A percentile compares a stretch with the other conserved stretches of the same genome.
Evolutionary conservation across 2,329 filamentous ascomycete species (phyloP).

Genomic region (Trichoderma sp.): DNA sequence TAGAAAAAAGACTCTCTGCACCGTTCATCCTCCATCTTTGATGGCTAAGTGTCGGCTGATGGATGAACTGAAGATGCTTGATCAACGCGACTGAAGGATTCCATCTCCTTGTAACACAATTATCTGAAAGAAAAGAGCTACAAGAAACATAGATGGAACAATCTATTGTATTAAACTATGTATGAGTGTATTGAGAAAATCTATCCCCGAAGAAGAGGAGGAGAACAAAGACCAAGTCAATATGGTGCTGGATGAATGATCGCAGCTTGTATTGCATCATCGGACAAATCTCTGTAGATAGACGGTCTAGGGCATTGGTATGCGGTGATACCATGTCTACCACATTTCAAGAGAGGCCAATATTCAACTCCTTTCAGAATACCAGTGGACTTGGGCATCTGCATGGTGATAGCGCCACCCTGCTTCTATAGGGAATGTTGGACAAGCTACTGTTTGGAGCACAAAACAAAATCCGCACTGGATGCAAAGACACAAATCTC

Average conservation of each 20-base stretch:
- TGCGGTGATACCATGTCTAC: background rate
- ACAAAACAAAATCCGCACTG: background rate
- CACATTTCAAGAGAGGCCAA: background rate
- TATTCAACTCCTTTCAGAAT: background rate
- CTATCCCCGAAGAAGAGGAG: accelerated
- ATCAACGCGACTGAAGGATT: background rate
- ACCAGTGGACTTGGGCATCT: background rate
- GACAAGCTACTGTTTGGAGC: background rate
- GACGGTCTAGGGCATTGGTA: background rate
- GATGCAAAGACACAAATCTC: background rate
- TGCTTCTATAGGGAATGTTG: background rate
- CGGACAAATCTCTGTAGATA: background rate
- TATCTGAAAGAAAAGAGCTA: background rate
- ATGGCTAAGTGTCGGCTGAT: background rate
- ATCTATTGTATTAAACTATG: background rate
- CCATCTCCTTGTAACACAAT: background rate
- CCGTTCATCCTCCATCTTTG: background rate
- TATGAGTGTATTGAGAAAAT: background rate
- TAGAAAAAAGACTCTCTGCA: background rate
- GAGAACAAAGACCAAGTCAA: background rate
- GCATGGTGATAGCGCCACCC: background rate
- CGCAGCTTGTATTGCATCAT: background rate
- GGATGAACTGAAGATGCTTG: background rate
- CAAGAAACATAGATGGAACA: background rate
- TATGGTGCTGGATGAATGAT: background rate